These are phyloP conservation scores for Ogataea methanolica DNA, from an alignment of 805 yeast genomes.

Conservation along the genomic window DNA sequence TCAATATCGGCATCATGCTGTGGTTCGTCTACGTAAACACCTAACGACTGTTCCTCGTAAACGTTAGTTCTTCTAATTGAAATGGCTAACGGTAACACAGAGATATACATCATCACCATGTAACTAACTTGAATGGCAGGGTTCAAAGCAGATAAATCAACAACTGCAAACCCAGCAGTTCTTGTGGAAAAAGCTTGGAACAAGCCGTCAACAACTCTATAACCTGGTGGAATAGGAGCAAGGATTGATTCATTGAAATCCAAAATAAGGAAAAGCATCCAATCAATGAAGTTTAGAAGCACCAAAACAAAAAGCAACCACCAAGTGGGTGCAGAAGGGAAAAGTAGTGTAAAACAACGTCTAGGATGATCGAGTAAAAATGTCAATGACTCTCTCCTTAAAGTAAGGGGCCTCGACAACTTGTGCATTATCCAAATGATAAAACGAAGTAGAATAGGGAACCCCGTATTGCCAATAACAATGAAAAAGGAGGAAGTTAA, in stretches of 20 bases:
- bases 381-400: constrained; percentile 69
- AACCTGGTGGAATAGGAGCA: constrained; percentile 56
- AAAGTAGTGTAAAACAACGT: constrained; percentile 88
- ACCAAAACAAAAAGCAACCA: constrained; percentile 80
- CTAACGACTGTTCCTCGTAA: constrained; percentile 94
- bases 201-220: constrained; percentile 72
- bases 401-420: constrained; percentile 59
- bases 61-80: constrained; percentile 96
- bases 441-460: constrained; percentile 78
- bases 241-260: constrained; percentile 58
- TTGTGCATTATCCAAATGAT: constrained; percentile 77
- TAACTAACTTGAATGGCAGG: constrained; percentile 93
- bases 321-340: constrained; percentile 94
- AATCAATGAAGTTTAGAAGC: constrained; percentile 68
- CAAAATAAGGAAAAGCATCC: constrained; percentile 72
- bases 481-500: constrained; percentile 64
- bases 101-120: constrained; percentile 96
- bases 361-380: constrained; percentile 94
- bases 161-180: constrained; percentile 85
- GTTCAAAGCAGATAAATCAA: constrained; percentile 65
- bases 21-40: constrained; percentile 52
- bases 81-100: constrained; percentile 93
- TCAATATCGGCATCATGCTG: constrained; percentile 33
- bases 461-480: constrained; percentile 91
- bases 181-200: constrained; percentile 91